Base-by-base conservation (phyloP, 1,139 yeast species). In the Hansenula sp. region DNA sequence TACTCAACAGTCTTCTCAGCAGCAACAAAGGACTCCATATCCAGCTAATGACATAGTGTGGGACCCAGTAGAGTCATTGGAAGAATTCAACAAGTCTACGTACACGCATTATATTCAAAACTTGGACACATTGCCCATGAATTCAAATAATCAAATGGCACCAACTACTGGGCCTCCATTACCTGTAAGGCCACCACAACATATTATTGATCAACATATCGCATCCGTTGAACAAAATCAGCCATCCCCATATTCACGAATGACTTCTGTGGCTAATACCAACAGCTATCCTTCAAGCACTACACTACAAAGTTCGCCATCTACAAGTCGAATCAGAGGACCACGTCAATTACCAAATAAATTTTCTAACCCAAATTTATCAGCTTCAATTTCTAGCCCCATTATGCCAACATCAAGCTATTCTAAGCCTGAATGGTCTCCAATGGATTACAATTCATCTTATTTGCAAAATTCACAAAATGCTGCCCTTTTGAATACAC, bases 111-210 rank as follows among this genome's bases (percentile, higher is more conserved):
- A 33, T 12, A 20, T 20, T 10, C 27, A 28, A 9, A 14, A 20
- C 26, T 6, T 18, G 21, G 49, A 47, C 36, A 17, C 36, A 8
- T 8, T 31, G 18, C 32, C 27, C 14, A 27, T 37, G 24, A 32
- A 37, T 11, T 29, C 41, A 34, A 30, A 17, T 19, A 21, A 21
- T 21, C 43, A 19, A 6, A 21, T 11, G 8, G 31, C 17, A 10
- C 37, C 8, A 16, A 8, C 40, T 34, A 16, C 35, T 36, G 32
- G 50, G 2, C 55, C 53, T 2, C 51, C 53, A 9, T 33, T 51
- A 7, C 55, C 55, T 3, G 36, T 45, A 5, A 40, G 52, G 19
- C 55, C 56, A 1, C 51, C 50, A 2, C 53, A 52, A 35, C 40
- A 44, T 19, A 44, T 51, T 10, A 42, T 47, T 7, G 45, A 51